Percentiles rank a stretch among this genome's conserved stretches.
These are phyloP conservation scores for Diospyros kaki DNA, from an alignment of 148 eudicot species.

Conservation along the genomic window DNA sequence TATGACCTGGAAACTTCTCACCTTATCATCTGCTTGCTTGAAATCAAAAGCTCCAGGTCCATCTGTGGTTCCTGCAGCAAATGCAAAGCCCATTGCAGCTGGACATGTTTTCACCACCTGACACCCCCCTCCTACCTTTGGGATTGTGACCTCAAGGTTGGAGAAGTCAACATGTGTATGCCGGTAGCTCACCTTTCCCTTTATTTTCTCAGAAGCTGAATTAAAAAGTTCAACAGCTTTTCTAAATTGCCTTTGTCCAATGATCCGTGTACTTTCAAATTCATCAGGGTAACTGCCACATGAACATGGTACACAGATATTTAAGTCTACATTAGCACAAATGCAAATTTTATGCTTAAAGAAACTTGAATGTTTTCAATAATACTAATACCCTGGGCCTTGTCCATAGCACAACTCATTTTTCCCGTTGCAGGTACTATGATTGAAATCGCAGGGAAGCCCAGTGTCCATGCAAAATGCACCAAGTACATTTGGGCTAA, in stretches of 20 bases:
- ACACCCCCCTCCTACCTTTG: slow-evolving; percentile 54
- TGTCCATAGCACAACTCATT: slow-evolving; percentile 91
- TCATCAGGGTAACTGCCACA: slow-evolving; percentile 83
- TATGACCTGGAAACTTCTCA: slow-evolving; percentile 17
- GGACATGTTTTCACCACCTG: slow-evolving; percentile 78
- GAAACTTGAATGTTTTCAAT: not conserved
- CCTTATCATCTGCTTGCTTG: slow-evolving; percentile 85
- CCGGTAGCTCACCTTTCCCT: slow-evolving; percentile 70
- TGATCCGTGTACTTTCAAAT: slow-evolving; percentile 92
- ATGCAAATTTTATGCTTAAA: slow-evolving; percentile 5
- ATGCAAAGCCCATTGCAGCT: slow-evolving; percentile 97
- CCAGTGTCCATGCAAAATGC: slow-evolving; percentile 90
- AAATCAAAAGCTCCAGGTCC: slow-evolving; percentile 99
- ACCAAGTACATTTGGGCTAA: slow-evolving; percentile 91
- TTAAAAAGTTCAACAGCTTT: slow-evolving; percentile 83
- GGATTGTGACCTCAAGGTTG: slow-evolving; percentile 62
- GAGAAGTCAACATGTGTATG: slow-evolving; percentile 80
- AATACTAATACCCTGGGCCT: slow-evolving; percentile 77
- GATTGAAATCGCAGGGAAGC: slow-evolving; percentile 90
- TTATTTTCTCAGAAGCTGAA: slow-evolving; percentile 64
- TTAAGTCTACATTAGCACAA: not conserved
- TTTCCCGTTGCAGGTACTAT: slow-evolving; percentile 94
- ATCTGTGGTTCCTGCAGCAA: slow-evolving; percentile 99
- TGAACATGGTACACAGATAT: not conserved
- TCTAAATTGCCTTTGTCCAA: slow-evolving; percentile 83